Evolutionary conservation across 2,329 filamentous ascomycete genomes (phyloP).

Genomic region (Dothistroma pini): DNA sequence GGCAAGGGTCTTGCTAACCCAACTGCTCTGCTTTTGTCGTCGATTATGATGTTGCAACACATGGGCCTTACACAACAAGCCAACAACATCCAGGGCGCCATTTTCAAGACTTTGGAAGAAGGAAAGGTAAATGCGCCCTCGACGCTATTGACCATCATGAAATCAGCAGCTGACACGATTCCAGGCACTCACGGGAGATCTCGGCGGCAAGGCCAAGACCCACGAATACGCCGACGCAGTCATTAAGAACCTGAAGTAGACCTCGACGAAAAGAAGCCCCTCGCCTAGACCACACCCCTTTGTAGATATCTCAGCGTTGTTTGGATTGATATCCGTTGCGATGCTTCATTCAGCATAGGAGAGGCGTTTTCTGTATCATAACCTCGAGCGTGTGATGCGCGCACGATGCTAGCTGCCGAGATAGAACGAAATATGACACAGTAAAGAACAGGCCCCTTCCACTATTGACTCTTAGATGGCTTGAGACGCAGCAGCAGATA

Average conservation of each 20-base stretch:
- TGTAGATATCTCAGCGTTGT: conserved; percentile 12
- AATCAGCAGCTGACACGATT: conserved; percentile 7
- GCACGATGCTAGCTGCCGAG: background rate
- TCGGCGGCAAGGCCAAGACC: conserved; percentile 95
- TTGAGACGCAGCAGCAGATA: too few relatives aligned
- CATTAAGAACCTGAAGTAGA: conserved; percentile 58
- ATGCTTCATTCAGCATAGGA: background rate
- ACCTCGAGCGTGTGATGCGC: background rate
- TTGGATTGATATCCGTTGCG: too few relatives aligned
- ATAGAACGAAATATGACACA: background rate
- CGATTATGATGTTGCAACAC: conserved; percentile 99
- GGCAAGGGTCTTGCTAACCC: conserved; percentile 97
- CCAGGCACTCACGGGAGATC: conserved; percentile 80
- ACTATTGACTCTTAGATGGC: too few relatives aligned
- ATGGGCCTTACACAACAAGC: conserved; percentile 89
- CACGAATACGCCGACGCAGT: conserved; percentile 91
- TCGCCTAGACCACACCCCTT: background rate
- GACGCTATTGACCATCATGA: background rate
- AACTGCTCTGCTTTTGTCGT: conserved; percentile 88
- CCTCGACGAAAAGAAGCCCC: background rate
- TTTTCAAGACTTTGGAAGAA: conserved; percentile 91
- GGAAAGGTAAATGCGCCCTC: conserved; percentile 66
- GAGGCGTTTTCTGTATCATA: conserved; percentile 4
- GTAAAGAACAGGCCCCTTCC: background rate
- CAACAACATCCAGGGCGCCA: conserved; percentile 83